Conservation (phyloP, 2,329 filamentous ascomycete species). For the Xylariaceae sp. region DNA sequence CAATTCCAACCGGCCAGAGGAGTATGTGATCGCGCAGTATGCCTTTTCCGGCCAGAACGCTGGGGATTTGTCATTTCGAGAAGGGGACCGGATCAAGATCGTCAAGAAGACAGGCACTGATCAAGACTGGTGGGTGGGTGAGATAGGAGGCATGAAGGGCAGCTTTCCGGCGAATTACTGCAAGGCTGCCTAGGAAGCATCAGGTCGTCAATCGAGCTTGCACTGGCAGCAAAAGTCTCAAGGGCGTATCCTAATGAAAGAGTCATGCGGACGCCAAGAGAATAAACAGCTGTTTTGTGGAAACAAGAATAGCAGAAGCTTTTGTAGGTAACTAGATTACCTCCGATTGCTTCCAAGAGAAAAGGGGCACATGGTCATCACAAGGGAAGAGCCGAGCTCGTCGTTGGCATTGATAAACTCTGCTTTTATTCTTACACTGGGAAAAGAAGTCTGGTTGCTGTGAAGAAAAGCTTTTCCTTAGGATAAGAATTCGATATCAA, state of each 20-base stretch:
- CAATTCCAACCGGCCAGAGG: slow-evolving; percentile 40
- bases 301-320: no score
- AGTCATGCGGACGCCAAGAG: background rate
- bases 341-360: no score
- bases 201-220: background rate
- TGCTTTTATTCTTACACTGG: no score
- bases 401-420: no score
- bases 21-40: slow-evolving; percentile 69
- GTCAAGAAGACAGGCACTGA: slow-evolving; percentile 73
- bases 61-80: slow-evolving; percentile 69
- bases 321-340: no score
- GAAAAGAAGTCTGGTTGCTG: no score
- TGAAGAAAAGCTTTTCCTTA: no score
- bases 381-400: no score
- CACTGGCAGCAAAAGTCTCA: no score
- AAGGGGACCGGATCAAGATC: slow-evolving; percentile 74
- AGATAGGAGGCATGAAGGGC: slow-evolving; percentile 63
- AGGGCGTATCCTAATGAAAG: background rate
- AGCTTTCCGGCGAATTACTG: slow-evolving; percentile 85
- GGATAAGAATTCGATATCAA: no score
- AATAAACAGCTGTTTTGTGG: no score
- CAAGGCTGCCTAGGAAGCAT: slow-evolving; percentile 30
- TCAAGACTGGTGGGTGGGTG: slow-evolving; percentile 87
- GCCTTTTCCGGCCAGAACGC: slow-evolving; percentile 65
- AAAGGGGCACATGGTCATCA: no score